Base-by-base conservation (phyloP, 2,329 filamentous ascomycete species). In the Penicillium oxalicum region DNA sequence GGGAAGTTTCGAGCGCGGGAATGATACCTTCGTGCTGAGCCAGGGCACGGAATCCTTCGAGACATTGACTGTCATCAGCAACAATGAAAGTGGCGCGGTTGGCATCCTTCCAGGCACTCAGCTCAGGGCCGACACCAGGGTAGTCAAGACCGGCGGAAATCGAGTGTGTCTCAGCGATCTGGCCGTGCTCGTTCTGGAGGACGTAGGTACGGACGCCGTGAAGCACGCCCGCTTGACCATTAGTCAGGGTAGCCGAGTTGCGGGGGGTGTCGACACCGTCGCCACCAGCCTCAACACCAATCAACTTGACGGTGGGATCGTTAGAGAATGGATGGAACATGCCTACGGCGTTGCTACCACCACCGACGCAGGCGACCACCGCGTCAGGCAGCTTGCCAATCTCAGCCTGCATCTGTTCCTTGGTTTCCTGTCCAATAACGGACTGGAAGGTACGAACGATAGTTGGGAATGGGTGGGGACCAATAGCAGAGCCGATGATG, bases 261-360 rank as follows among this genome's bases (percentile, higher is more conserved):
- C 88, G 82, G 6, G 74, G 69, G 0, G 93, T 97, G 51, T 96
- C 87, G 12, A 97, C 66, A 52, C 93, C 93, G 61, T 97, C 93
- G 53, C 93, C 93, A 35, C 89, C 93, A 9, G 93, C 93, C 75
- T 98, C 93, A 2, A 98, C 91, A 56, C 93, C 93, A 9, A 97
- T 77, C 3, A 96, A 80, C 73, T 91, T 90, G 52, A 98, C 93
- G 52, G 78, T 84, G 0, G 79, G 79, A 62, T 98, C 91, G 37
- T 89, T 83, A 54, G 86, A 79, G 74, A 98, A 98, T 45, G 93
- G 93, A 71, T 91, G 94, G 76, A 98, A 98, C 91, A 97, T 98
- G 73, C 93, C 93, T 3, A 87, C 85, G 2, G 93, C 93, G 67
- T 98, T 98, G 68, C 85, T 91, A 50, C 93, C 93, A 58, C 93